These are phyloP conservation scores for Fraxinus greggii DNA, from an alignment of 305 asterid species.

Conservation along the genomic window DNA sequence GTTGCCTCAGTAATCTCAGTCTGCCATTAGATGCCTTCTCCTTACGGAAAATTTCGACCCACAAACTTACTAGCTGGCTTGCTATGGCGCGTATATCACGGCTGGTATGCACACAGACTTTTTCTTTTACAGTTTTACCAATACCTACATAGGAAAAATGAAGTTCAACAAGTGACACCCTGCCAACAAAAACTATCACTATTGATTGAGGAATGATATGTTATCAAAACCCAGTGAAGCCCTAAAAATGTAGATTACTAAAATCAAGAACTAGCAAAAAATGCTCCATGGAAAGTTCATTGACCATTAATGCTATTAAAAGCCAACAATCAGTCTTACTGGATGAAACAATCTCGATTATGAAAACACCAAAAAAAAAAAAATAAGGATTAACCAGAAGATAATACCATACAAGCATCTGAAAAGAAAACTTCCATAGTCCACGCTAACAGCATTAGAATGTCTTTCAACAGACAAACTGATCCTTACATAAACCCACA, in stretches of 20 bases:
- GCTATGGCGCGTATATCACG: constrained; percentile 99
- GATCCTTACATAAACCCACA: background rate
- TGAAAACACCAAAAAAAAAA: background rate
- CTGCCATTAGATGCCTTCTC: constrained; percentile 83
- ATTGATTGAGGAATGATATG: constrained; percentile 2
- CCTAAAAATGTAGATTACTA: constrained; percentile 17
- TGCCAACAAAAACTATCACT: constrained; percentile 1
- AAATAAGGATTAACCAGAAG: background rate
- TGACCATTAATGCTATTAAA: background rate
- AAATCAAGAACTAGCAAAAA: constrained; percentile 11
- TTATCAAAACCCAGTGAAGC: constrained; percentile 1
- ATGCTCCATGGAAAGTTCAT: background rate
- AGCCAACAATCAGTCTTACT: background rate
- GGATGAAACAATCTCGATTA: background rate
- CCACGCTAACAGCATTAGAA: background rate
- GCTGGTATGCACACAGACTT: constrained; percentile 96
- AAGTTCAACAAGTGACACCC: constrained; percentile 3
- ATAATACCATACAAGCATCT: too few relatives aligned
- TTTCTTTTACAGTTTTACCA: constrained; percentile 95
- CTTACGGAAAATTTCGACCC: constrained; percentile 95
- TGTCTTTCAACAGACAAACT: background rate
- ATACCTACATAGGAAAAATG: constrained; percentile 52
- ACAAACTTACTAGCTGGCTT: constrained; percentile 94
- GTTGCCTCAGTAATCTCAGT: constrained; percentile 56
- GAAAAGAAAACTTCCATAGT: constrained; percentile 1